Conservation (phyloP, 305 asterid species). For the Solanum aculeatissimum region DNA sequence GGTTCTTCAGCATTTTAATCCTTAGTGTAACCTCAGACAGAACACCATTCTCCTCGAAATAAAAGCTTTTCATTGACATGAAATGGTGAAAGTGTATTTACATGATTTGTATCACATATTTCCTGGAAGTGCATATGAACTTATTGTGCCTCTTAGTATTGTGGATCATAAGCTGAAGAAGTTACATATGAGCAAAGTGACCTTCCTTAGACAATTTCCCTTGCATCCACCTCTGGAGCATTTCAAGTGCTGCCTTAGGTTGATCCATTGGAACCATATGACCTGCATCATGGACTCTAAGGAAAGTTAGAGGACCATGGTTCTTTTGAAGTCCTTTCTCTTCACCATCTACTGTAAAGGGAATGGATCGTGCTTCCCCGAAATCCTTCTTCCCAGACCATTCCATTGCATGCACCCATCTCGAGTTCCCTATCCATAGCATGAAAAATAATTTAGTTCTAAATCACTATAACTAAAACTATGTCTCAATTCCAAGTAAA, state of each 20-base stretch:
- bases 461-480: neutral
- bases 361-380: slow-evolving; percentile 6
- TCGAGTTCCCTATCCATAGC: slow-evolving; percentile 34
- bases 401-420: slow-evolving; percentile 44
- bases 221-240: slow-evolving; percentile 41
- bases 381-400: slow-evolving; percentile 45
- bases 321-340: slow-evolving; percentile 32
- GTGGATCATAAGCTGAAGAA: neutral
- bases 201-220: neutral
- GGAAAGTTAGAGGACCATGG: slow-evolving; percentile 35
- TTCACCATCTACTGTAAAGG: slow-evolving; percentile 26
- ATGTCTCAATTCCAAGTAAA: neutral
- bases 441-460: neutral
- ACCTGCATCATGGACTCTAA: slow-evolving; percentile 50
- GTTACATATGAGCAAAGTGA: neutral
- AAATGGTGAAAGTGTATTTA: neutral
- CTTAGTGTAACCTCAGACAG: neutral
- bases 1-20: neutral
- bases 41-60: neutral
- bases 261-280: slow-evolving; percentile 89
- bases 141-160: neutral
- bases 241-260: slow-evolving; percentile 45
- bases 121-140: neutral
- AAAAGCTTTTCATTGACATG: neutral
- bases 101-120: neutral